Evolutionary conservation across 106 monocot species (phyloP), one percentile per base, ranked within the genome.

Genomic region (Dactylorhiza incarnata): DNA sequence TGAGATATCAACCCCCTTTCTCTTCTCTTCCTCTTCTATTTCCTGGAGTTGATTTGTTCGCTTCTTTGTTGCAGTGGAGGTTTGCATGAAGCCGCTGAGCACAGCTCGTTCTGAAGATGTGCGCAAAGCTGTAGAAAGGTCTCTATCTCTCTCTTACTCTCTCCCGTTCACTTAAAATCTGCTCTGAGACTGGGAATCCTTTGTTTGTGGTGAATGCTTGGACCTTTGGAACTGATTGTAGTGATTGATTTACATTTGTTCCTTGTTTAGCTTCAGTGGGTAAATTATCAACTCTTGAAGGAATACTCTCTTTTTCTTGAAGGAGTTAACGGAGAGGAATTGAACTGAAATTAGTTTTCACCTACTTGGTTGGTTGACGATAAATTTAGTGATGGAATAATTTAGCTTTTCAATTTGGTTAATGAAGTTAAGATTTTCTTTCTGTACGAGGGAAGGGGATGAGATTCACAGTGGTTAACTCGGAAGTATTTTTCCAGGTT

Each of bases 121-220:
- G 2, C 82, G 84, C 55, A 67, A 45, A 3, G 91, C 99, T 15
- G 90, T 99, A 11, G 99, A 99, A 85, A 99, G 91, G 99, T 94
- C 19, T 19, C 1, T 14, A 1, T 10, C n/a, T 59, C 47, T 61
- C 20, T 78, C 72, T 46, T 59, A 73, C 8, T 53, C 29, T 24
- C 23, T 25, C 12, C 24, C 11, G 66, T 29, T 66, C 2, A 69
- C 16, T 0, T 45, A n/a, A 46, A 69, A 45, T 45, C 15, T 69
- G 14, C 0, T 69, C 45, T 46, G 2, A 46, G 69, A 5, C 9
- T 4, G 10, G 11, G 29, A 37, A 66, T 26, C 8, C 24, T 9
- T 10, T 24, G 29, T 26, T 37, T 43, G 29, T 66, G 66, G 24
- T 1, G 2, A 66, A 4, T 66, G 37, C 25, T 66, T 66, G 11